Evolutionary conservation across 441 rosid genomes (phyloP).

Genomic region (Theobroma grandiflorum): DNA sequence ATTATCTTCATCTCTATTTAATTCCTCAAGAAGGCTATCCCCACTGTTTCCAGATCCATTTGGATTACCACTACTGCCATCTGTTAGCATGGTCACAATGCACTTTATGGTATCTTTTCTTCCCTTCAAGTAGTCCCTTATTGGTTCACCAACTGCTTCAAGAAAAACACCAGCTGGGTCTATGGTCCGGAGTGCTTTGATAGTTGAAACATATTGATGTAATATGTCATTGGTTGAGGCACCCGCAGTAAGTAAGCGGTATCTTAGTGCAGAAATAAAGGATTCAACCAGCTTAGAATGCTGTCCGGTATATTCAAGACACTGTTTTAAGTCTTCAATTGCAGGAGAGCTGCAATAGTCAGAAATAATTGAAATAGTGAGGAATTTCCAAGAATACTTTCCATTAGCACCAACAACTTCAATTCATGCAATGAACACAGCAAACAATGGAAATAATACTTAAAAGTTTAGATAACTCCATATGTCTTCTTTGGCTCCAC

Average conservation of each 20-base stretch:
- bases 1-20: conserved; percentile 90
- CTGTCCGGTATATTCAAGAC: conserved; percentile 95
- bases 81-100: conserved; percentile 98
- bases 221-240: conserved; percentile 99
- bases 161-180: conserved; percentile 96
- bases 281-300: conserved; percentile 95
- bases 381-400: conserved; percentile 14
- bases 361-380: conserved; percentile 29
- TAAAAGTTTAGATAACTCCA: conserved; percentile 3
- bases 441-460: conserved; percentile 15
- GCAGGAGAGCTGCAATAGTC: conserved; percentile 78
- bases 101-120: conserved; percentile 97
- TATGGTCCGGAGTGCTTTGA: conserved; percentile 93
- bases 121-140: conserved; percentile 90
- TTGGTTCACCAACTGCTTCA: conserved; percentile 97
- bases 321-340: conserved; percentile 93
- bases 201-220: conserved; percentile 96
- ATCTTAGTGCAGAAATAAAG: conserved; percentile 86
- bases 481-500: background rate
- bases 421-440: conserved; percentile 28
- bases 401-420: conserved; percentile 13
- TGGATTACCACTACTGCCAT: conserved; percentile 84
- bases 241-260: conserved; percentile 95
- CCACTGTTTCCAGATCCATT: conserved; percentile 86
- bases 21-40: conserved; percentile 98